These are phyloP conservation scores for Westerdykella sp. DNA, from an alignment of 2,329 filamentous ascomycete genomes.

Conservation along the genomic window DNA sequence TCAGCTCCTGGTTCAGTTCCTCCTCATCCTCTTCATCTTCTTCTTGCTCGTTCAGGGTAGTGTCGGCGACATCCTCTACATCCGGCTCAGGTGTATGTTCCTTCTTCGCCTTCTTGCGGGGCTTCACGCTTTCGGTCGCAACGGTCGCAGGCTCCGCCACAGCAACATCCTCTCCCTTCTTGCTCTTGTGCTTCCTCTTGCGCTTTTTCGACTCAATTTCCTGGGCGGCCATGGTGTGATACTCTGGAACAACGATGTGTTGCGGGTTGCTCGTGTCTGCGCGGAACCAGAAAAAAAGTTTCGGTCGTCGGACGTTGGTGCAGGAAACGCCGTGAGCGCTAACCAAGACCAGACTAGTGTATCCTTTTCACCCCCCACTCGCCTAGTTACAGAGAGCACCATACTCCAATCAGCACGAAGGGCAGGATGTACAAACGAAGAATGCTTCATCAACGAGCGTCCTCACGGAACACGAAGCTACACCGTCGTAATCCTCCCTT, in stretches of 20 bases:
- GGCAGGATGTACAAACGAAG: no score
- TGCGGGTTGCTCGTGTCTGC: background rate
- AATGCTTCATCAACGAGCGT: no score
- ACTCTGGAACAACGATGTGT: conserved; percentile 2
- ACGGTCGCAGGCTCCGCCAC: conserved; percentile 29
- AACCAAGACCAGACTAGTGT: no score
- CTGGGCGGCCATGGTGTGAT: conserved; percentile 31
- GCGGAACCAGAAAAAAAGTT: conserved; percentile 4
- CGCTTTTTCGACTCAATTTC: conserved; percentile 42
- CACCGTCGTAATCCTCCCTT: no score
- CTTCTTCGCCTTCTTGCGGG: conserved; percentile 39
- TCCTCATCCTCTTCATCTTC: conserved; percentile 29
- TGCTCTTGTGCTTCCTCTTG: conserved; percentile 43
- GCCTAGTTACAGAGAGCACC: no score
- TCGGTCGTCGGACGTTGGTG: background rate
- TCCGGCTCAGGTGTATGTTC: conserved; percentile 26
- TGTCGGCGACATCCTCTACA: conserved; percentile 7
- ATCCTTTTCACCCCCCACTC: no score
- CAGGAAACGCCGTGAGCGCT: no score
- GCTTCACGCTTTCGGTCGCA: conserved; percentile 32
- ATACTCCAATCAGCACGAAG: no score
- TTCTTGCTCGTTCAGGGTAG: conserved; percentile 22
- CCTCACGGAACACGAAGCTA: no score
- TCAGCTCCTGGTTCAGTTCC: conserved; percentile 31
- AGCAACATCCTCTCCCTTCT: conserved; percentile 22